Percentiles rank a stretch among this genome's conserved stretches.
These are phyloP conservation scores for Plasmodium coatneyi DNA, from an alignment of 169 alveolate genomes.

Conservation along the genomic window DNA sequence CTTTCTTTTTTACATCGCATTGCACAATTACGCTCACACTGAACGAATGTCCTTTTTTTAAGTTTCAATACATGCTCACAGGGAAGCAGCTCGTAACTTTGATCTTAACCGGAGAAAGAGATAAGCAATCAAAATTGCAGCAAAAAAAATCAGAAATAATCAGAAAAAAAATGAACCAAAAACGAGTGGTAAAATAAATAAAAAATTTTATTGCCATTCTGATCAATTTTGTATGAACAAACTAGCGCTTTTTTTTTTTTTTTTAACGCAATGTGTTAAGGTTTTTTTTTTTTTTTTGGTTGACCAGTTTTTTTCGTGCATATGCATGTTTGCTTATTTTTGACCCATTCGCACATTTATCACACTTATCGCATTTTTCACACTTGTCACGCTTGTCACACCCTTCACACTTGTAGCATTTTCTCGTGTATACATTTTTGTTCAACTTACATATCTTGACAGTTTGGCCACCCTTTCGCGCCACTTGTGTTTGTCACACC, in stretches of 20 bases:
- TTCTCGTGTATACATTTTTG: background rate
- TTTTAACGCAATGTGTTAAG: conserved; percentile 18
- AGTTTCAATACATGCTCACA: conserved; percentile 16
- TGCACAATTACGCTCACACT: background rate
- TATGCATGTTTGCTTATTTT: conserved; percentile 14
- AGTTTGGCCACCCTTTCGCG: background rate
- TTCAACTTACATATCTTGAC: background rate
- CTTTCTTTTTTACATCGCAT: background rate
- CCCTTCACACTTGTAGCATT: background rate
- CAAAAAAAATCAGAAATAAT: background rate
- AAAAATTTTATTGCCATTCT: conserved; percentile 8
- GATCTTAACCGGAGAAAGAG: conserved; percentile 14
- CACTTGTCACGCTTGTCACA: background rate
- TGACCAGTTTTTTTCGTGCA: background rate
- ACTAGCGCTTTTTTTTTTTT: conserved; percentile 33
- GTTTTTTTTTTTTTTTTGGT: background rate
- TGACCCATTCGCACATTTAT: background rate
- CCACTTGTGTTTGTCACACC: background rate
- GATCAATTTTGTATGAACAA: conserved; percentile 18
- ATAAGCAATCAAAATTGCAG: background rate
- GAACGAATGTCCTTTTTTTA: conserved; percentile 1
- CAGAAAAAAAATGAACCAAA: background rate
- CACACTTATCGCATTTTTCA: background rate
- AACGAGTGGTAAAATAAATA: background rate
- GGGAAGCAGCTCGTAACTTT: conserved; percentile 23